These are phyloP conservation scores for Persicaria tinctoria DNA, from an alignment of 148 eudicot species.

Conservation along the genomic window DNA sequence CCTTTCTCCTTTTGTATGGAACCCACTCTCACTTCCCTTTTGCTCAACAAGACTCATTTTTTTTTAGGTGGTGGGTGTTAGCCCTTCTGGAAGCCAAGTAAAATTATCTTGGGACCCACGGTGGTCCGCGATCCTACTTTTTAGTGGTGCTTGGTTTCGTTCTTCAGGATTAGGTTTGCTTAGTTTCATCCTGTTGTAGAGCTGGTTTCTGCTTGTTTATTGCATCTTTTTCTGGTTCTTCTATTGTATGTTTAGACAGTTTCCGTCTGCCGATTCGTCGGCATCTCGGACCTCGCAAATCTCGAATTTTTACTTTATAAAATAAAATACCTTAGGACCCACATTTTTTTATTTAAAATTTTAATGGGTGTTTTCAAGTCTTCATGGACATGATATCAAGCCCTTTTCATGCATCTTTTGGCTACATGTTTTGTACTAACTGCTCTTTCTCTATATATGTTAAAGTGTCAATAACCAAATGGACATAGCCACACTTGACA, in stretches of 20 bases:
- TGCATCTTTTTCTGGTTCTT: too few relatives aligned
- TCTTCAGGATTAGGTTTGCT: too few relatives aligned
- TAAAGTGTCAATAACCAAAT: background rate
- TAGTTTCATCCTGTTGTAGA: too few relatives aligned
- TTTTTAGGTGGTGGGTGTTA: constrained; percentile 8
- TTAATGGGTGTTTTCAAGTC: background rate
- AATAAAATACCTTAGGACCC: background rate
- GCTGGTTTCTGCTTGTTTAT: too few relatives aligned
- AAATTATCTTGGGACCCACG: too few relatives aligned
- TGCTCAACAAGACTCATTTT: constrained; percentile 8
- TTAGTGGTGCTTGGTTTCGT: too few relatives aligned
- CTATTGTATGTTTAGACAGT: too few relatives aligned
- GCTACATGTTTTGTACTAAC: background rate
- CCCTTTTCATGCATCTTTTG: constrained; percentile 11
- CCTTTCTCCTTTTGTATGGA: constrained; percentile 11
- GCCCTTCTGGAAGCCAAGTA: constrained; percentile 9
- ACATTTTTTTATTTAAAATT: background rate
- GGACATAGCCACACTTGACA: background rate
- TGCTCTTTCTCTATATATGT: constrained; percentile 6
- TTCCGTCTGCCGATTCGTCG: too few relatives aligned
- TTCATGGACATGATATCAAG: constrained; percentile 6
- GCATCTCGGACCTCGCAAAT: too few relatives aligned
- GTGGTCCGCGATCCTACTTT: too few relatives aligned
- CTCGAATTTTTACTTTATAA: background rate
- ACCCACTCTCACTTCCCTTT: constrained; percentile 2